phyloP scores from a whole-genome alignment of 352 stramenopile genomes.

The Salisapilia sapeloensis region DNA sequence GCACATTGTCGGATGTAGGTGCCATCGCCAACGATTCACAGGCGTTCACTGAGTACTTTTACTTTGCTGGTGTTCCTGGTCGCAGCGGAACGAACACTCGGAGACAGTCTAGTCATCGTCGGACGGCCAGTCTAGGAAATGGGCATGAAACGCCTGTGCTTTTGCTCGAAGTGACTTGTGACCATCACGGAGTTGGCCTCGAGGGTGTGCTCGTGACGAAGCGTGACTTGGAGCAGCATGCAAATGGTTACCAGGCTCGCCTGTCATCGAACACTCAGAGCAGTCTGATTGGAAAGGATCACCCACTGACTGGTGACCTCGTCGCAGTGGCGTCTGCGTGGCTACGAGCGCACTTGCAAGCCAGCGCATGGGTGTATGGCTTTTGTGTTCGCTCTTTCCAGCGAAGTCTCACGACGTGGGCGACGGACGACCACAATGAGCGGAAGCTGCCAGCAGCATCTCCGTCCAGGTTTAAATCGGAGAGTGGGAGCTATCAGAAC shows the following conservation, averaged over 20 bases:
- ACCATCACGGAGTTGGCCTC: slow-evolving; percentile 47
- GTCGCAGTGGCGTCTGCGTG: slow-evolving; percentile 29
- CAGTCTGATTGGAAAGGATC: slow-evolving; percentile 4
- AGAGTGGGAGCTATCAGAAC: slow-evolving; percentile 40
- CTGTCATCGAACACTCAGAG: slow-evolving; percentile 6
- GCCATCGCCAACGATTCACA: slow-evolving; percentile 16
- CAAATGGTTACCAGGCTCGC: slow-evolving; percentile 32
- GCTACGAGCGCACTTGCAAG: slow-evolving; percentile 32
- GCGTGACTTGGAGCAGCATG: slow-evolving; percentile 41
- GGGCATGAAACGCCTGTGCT: slow-evolving; percentile 13
- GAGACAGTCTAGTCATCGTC: neutral
- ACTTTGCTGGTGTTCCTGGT: slow-evolving; percentile 18
- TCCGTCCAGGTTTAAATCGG: slow-evolving; percentile 10
- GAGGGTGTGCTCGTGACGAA: slow-evolving; percentile 42
- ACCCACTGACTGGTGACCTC: slow-evolving; percentile 11
- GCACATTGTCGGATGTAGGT: slow-evolving; percentile 10
- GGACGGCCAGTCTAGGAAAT: slow-evolving; percentile 3
- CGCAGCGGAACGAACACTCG: slow-evolving; percentile 5
- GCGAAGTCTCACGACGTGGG: slow-evolving; percentile 41
- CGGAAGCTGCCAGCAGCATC: slow-evolving; percentile 6
- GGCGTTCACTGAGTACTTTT: slow-evolving; percentile 57
- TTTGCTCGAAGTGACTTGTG: slow-evolving; percentile 54
- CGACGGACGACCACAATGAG: slow-evolving; percentile 10
- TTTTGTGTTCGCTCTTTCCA: slow-evolving; percentile 71
- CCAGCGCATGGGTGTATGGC: slow-evolving; percentile 39